A percentile compares a stretch with the other conserved stretches of the same genome.
These are phyloP conservation scores for Colletotrichum lupini DNA, from an alignment of 2,329 filamentous ascomycete genomes.

Conservation along the genomic window DNA sequence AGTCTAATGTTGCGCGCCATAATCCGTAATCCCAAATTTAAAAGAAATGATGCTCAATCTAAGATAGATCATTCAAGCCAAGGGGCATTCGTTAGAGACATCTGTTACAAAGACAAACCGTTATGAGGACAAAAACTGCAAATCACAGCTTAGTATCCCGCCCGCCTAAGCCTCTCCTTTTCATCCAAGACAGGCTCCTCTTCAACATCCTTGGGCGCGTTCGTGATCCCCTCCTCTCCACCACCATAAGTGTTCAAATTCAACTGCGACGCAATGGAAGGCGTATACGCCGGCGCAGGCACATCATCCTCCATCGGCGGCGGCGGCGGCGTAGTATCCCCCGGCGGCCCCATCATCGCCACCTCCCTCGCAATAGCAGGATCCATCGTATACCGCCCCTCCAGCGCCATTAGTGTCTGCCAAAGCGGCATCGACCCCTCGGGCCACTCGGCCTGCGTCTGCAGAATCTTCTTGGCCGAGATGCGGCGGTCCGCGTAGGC, in stretches of 20 bases:
- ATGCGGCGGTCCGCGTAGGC: slow-evolving; percentile 75
- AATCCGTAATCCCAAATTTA: background rate
- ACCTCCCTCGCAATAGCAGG: slow-evolving; percentile 42
- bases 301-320: slow-evolving; percentile 56
- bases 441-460: slow-evolving; percentile 53
- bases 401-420: slow-evolving; percentile 52
- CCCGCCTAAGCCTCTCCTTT: slow-evolving; percentile 22
- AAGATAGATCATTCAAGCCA: too few relatives aligned
- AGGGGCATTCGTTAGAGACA: background rate
- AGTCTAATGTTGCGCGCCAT: background rate
- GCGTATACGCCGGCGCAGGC: slow-evolving; percentile 26
- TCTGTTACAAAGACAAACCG: background rate
- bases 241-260: background rate
- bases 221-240: slow-evolving; percentile 20
- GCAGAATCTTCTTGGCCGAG: slow-evolving; percentile 48
- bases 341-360: slow-evolving; percentile 38
- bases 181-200: slow-evolving; percentile 22
- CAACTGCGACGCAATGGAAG: background rate
- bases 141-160: background rate
- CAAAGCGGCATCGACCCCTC: slow-evolving; percentile 49
- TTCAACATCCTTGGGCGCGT: slow-evolving; percentile 29
- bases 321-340: slow-evolving; percentile 35
- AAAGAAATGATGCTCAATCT: background rate
- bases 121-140: background rate
- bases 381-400: slow-evolving; percentile 45